Conservation (phyloP, 2,329 filamentous ascomycete species). For the Apiospora hydei region DNA sequence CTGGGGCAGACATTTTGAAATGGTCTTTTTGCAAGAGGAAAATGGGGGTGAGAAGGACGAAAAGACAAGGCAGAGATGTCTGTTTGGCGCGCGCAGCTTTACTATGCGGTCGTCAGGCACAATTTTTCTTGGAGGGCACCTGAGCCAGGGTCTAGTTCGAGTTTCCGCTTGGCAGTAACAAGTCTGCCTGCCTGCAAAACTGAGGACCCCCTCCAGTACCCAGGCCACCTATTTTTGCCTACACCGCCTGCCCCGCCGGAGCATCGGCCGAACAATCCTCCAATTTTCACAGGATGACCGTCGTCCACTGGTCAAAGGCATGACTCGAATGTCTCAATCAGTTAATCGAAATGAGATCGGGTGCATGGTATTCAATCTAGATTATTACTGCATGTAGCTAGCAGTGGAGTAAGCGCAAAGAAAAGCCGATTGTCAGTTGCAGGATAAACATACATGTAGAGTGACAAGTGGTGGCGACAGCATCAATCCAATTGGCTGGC, state of each 20-base stretch:
- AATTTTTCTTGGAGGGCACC: conserved; percentile 28
- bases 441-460: too few species aligned
- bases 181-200: background rate
- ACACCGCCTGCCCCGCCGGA: conserved; percentile 16
- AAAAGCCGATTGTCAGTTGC: too few species aligned
- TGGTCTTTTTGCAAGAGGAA: background rate
- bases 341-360: too few species aligned
- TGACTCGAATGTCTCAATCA: background rate
- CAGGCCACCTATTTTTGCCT: background rate
- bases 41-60: conserved; percentile 14
- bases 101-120: conserved; percentile 25
- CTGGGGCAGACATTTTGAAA: conserved; percentile 46
- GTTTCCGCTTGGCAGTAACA: background rate
- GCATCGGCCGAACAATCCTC: background rate
- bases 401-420: too few species aligned
- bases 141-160: conserved; percentile 21
- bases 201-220: background rate
- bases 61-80: background rate
- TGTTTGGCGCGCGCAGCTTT: conserved; percentile 19
- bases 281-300: background rate
- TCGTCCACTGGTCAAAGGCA: background rate
- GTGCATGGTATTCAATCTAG: too few species aligned
- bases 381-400: too few species aligned
- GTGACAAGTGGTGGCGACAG: too few species aligned
- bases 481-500: too few species aligned